A percentile compares a stretch with the other conserved stretches of the same genome.
These are phyloP conservation scores for Scheffersomyces quercinus DNA, from an alignment of 1,139 yeast genomes.

Conservation along the genomic window DNA sequence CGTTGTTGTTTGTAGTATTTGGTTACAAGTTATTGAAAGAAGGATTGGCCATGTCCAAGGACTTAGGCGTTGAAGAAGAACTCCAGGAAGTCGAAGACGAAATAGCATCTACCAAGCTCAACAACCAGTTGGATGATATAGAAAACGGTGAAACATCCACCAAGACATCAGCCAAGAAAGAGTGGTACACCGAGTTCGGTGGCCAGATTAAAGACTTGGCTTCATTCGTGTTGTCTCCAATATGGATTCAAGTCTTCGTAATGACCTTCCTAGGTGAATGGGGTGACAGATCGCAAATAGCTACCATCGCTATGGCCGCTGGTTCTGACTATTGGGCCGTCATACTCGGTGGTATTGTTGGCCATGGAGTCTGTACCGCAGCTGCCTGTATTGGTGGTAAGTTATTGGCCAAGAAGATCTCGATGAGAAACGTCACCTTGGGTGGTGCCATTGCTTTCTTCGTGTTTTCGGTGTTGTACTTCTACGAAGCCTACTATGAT, in stretches of 20 bases:
- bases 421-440: slow-evolving; percentile 87
- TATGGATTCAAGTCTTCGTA: slow-evolving; percentile 91
- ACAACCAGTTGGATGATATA: slow-evolving; percentile 48
- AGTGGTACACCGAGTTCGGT: slow-evolving; percentile 30
- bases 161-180: slow-evolving; percentile 7
- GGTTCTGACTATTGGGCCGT: slow-evolving; percentile 92
- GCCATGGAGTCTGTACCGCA: slow-evolving; percentile 87
- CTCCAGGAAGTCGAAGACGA: slow-evolving; percentile 97
- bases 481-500: slow-evolving; percentile 59
- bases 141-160: slow-evolving; percentile 51
- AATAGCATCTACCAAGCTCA: slow-evolving; percentile 64
- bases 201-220: slow-evolving; percentile 52
- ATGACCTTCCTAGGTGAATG: slow-evolving; percentile 98
- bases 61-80: slow-evolving; percentile 89
- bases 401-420: slow-evolving; percentile 81
- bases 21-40: slow-evolving; percentile 77
- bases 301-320: slow-evolving; percentile 98
- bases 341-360: slow-evolving; percentile 84
- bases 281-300: slow-evolving; percentile 98
- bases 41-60: slow-evolving; percentile 79
- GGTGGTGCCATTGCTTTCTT: slow-evolving; percentile 89
- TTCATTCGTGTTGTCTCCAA: slow-evolving; percentile 72
- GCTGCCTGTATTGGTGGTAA: slow-evolving; percentile 96
- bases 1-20: slow-evolving; percentile 76
- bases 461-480: slow-evolving; percentile 77